Evolutionary conservation across 2,329 filamentous ascomycete species (phyloP), one percentile per base, ranked within the genome.

Genomic region (Fusarium mundagurra): DNA sequence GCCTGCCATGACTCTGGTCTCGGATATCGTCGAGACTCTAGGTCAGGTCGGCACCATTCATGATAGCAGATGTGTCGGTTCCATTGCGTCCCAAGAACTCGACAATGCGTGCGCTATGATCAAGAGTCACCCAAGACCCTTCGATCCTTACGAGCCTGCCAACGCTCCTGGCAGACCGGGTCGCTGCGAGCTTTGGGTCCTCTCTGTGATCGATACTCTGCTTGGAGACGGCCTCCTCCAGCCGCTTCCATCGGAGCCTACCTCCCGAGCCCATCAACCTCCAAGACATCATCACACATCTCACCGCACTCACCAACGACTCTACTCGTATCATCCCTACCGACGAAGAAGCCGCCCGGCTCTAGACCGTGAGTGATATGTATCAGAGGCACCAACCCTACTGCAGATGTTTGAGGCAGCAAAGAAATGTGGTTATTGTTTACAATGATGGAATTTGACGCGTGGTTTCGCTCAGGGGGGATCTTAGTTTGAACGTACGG

Each of bases 281-380:
- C 76, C 72, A 6, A 62, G 76, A 27, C 74, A 77, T 24, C 75
- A 75, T 34, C 76, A 77, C 34, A 77, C 73, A 16, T 65, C 66
- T 12, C 61, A 76, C 39, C 72, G 72, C 34, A 65, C 38, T 36
- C 72, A 77, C n/a, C 76, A 75, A 29, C 72, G 76, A 22, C 66
- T 76, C 54, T 61, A 76, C 51, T 69, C 67, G 5, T 60, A 76
- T 43, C 73, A 77, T 48, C 74, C 75, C 9, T 77, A 77, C 41
- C 67, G 69, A 8, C 69, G 76, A 51, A 72, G 67, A n/a, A 54
- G 27, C 20, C 69, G 69, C 6, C 63, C 55, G 47, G 45, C 66
- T 8, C 16, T 53, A 13, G 44, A 64, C 33, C 61, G 34, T 41
- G 48, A 16, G 24, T 67, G 31, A 67, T 24, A 11, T n/a, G 10